phyloP scores from a whole-genome alignment of 176 grass and related monocot species.

The Triticum monococcum region DNA sequence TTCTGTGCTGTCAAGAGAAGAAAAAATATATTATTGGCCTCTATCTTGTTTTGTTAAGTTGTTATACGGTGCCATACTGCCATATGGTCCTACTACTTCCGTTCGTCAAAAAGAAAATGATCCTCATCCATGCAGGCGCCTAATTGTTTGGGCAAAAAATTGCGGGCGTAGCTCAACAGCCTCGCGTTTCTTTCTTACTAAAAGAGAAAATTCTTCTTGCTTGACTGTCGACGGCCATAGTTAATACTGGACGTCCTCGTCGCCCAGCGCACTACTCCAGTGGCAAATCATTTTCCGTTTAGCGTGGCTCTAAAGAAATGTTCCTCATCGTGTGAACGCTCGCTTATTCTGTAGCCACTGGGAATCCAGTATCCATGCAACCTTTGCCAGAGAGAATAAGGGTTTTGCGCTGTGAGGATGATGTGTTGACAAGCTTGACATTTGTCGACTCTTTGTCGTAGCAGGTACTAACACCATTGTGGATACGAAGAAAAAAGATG shows the following conservation, averaged over 20 bases:
- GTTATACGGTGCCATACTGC: neutral
- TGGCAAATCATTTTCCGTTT: neutral
- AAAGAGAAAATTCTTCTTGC: too few relatives aligned
- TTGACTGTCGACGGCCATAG: too few relatives aligned
- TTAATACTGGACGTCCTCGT: neutral
- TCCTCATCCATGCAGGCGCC: neutral
- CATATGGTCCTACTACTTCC: neutral
- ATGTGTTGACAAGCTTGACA: neutral
- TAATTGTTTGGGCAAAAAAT: neutral
- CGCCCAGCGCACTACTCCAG: neutral
- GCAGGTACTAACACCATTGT: too few relatives aligned
- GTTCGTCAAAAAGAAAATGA: neutral
- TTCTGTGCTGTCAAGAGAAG: neutral
- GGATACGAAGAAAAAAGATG: too few relatives aligned
- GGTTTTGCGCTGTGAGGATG: neutral
- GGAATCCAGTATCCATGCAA: too few relatives aligned
- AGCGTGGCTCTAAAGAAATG: neutral
- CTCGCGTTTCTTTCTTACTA: neutral
- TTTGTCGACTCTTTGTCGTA: neutral
- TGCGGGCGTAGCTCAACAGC: neutral
- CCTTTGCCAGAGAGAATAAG: neutral
- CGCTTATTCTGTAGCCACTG: neutral
- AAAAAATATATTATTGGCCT: neutral
- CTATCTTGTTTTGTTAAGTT: neutral
- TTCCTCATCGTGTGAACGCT: neutral